phyloP scores from a whole-genome alignment of 2,329 filamentous ascomycete genomes.

The Fusarium sp. region DNA sequence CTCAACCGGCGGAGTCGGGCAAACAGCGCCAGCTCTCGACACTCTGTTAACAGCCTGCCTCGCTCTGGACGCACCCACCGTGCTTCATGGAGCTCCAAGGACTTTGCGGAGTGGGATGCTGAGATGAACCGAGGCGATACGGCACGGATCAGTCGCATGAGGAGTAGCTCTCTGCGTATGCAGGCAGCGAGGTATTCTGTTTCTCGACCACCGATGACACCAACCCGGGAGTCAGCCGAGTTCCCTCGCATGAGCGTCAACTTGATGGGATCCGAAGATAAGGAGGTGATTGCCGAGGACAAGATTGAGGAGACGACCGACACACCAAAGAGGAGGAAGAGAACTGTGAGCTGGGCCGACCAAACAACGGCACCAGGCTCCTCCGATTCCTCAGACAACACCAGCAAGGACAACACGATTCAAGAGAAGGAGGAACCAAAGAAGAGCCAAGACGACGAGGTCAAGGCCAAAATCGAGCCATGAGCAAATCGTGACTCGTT shows the following conservation, averaged over 20 bases:
- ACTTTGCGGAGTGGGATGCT: constrained; percentile 59
- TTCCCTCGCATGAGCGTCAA: constrained; percentile 29
- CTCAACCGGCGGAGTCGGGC: constrained; percentile 53
- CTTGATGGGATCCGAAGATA: constrained; percentile 23
- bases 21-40: constrained; percentile 59
- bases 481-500: constrained; percentile 1
- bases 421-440: constrained; percentile 30
- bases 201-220: constrained; percentile 48
- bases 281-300: constrained; percentile 25
- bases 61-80: constrained; percentile 62
- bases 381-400: constrained; percentile 22
- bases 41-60: constrained; percentile 60
- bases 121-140: constrained; percentile 50
- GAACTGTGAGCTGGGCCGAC: constrained; percentile 42
- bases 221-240: constrained; percentile 46
- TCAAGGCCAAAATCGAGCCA: constrained; percentile 7
- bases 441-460: constrained; percentile 10
- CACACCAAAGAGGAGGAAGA: constrained; percentile 34
- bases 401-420: constrained; percentile 23
- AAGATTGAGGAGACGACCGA: constrained; percentile 31
- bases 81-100: constrained; percentile 64
- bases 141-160: constrained; percentile 43
- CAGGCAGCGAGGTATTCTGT: constrained; percentile 39
- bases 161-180: constrained; percentile 49
- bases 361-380: constrained; percentile 31